Evolutionary conservation across 208 protist species (phyloP).

Genomic region (Leishmania major): DNA sequence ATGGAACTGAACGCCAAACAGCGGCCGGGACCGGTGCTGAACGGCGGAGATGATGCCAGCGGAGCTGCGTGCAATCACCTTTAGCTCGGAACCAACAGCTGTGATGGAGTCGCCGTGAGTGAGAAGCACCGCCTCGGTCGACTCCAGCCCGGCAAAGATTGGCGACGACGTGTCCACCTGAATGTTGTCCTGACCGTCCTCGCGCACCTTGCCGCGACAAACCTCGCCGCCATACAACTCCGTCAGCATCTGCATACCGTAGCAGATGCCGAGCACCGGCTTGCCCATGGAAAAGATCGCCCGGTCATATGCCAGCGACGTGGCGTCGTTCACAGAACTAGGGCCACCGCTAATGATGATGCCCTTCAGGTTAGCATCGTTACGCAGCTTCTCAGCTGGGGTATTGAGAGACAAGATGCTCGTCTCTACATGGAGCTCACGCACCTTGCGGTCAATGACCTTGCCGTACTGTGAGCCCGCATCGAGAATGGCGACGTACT

Average conservation of each 20-base stretch:
- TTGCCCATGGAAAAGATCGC: slow-evolving; percentile 80
- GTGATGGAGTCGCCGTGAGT: slow-evolving; percentile 95
- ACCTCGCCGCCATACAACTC: slow-evolving; percentile 90
- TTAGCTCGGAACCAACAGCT: slow-evolving; percentile 39
- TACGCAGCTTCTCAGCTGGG: slow-evolving; percentile 38
- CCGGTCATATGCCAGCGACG: slow-evolving; percentile 85
- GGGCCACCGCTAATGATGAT: slow-evolving; percentile 97
- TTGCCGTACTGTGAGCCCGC: slow-evolving; percentile 97
- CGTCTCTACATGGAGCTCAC: slow-evolving; percentile 94
- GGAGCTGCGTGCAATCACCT: slow-evolving; percentile 68
- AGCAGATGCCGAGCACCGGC: slow-evolving; percentile 98
- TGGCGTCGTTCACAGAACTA: slow-evolving; percentile 82
- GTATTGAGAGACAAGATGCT: slow-evolving; percentile 91
- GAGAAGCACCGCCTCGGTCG: slow-evolving; percentile 86
- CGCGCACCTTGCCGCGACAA: slow-evolving; percentile 78
- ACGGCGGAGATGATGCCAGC: slow-evolving; percentile 84
- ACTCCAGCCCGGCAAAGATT: slow-evolving; percentile 70
- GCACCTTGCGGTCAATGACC: slow-evolving; percentile 95
- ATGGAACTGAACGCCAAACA: slow-evolving; percentile 98
- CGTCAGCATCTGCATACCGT: slow-evolving; percentile 97
- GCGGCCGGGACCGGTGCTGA: slow-evolving; percentile 55
- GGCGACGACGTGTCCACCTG: slow-evolving; percentile 53
- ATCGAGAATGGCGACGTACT: slow-evolving; percentile 95
- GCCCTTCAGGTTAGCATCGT: slow-evolving; percentile 72
- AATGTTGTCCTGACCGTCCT: slow-evolving; percentile 96